Base-by-base conservation (phyloP, 2,329 filamentous ascomycete genomes). In the Lasiodiplodia sp. region DNA sequence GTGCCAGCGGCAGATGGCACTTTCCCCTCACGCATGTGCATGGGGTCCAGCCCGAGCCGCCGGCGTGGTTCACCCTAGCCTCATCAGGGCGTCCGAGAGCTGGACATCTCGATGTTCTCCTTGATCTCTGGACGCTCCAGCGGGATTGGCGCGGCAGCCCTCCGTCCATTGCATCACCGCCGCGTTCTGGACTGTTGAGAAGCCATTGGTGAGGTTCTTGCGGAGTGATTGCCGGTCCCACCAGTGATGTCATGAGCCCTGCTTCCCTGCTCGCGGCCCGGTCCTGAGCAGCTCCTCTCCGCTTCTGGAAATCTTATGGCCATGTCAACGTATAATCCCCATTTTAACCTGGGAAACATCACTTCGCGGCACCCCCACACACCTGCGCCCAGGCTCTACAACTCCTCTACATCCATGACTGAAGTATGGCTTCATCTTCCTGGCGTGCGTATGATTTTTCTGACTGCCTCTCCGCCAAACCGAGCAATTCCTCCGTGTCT, bases 161-260 rank as follows among this genome's bases (percentile, higher is more conserved):
- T 16, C 57, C 38, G 34, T 21, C 31, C 12, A 25, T 60, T 60
- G 57, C 38, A 44, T 60, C 38, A 47, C 38, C 14, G 38, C 37
- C 10, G 23, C 37, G 25, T 28, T 14, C 23, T 11, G 58, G 40
- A 2, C 25, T 51, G 28, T 10, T 21, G 28, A 37, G 60, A 10
- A 38, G 21, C 21, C 18, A 49, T 63, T 63, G 58, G 40, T 34
- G 12, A 31, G 31, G 25, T 51, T n/a, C n/a, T 63, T 49, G 40
- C 60, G 47, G 44, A 52, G 16, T 21, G 11, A 31, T 12, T 11
- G 23, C 60, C 60, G 60, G 60, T 64, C 60, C 60, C 47, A 52
- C 60, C 28, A 49, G 40, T 64, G 47, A 64, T 52, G 47, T 64
- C 60, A 64, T 52, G 56, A 18, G 44, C 16, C n/a, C 18, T 14